Conservation (phyloP, 805 yeast species). For the Pichia heedii region DNA sequence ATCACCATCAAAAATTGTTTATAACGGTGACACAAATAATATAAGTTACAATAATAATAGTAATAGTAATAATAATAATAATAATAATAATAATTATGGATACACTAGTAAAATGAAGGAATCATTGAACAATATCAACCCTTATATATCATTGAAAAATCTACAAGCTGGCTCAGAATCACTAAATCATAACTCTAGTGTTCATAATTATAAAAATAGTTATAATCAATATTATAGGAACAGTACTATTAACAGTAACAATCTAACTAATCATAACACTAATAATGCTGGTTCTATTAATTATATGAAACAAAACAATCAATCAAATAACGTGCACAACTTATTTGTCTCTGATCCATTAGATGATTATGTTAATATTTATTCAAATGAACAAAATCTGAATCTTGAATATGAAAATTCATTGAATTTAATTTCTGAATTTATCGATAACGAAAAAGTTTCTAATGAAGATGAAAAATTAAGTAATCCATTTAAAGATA, state of each 20-base stretch:
- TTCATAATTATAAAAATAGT: too few relatives aligned
- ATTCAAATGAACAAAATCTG: background rate
- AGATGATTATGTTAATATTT: slow-evolving; percentile 4
- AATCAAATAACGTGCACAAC: background rate
- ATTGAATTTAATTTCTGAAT: background rate
- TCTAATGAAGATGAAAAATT: background rate
- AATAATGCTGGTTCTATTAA: background rate
- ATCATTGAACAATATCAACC: too few relatives aligned
- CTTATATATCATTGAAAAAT: too few relatives aligned
- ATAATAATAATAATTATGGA: background rate
- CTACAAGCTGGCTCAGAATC: too few relatives aligned
- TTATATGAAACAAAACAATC: background rate
- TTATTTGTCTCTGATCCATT: slow-evolving; percentile 2
- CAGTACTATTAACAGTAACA: background rate
- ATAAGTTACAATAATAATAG: background rate
- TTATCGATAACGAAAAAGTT: slow-evolving; percentile 1
- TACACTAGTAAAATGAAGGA: too few relatives aligned
- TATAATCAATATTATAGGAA: too few relatives aligned
- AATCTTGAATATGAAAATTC: background rate
- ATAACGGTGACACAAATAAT: background rate
- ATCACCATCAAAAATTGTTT: background rate
- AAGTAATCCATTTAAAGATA: too few relatives aligned
- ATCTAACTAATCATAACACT: background rate
- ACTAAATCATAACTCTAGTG: too few relatives aligned
- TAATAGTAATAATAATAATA: background rate